Evolutionary conservation across 768 basidiomycete species (phyloP).

Genomic region (Calvatia gigantea): DNA sequence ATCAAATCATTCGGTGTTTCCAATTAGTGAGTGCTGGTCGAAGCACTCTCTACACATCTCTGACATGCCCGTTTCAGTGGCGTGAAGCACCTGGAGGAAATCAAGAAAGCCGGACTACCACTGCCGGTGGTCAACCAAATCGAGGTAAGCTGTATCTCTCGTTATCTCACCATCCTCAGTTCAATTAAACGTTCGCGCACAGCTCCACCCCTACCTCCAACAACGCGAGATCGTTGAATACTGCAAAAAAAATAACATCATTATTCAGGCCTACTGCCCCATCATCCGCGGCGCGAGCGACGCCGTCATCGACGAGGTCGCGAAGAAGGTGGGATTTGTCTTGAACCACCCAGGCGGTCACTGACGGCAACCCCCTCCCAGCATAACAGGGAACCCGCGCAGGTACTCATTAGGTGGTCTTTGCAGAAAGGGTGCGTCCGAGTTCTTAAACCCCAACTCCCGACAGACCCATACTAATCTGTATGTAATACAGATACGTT

Average conservation of each 20-base stretch:
- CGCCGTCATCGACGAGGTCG: constrained; percentile 9
- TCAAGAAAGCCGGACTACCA: constrained; percentile 52
- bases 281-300: constrained; percentile 45
- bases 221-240: constrained; percentile 74
- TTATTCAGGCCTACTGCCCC: constrained; percentile 68
- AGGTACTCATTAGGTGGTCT: constrained; percentile 85
- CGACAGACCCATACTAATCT: not conserved
- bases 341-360: not conserved
- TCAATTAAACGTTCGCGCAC: not conserved
- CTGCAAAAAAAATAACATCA: constrained; percentile 53
- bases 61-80: constrained; percentile 34
- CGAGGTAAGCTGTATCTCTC: constrained; percentile 40
- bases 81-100: constrained; percentile 67
- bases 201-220: constrained; percentile 79
- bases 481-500: not conserved
- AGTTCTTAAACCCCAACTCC: not conserved
- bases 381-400: constrained; percentile 59
- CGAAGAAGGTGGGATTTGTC: constrained; percentile 1
- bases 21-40: constrained; percentile 55
- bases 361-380: constrained; percentile 21
- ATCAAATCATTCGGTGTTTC: constrained; percentile 71
- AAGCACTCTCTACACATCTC: not conserved
- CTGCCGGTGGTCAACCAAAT: constrained; percentile 74
- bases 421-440: constrained; percentile 66
- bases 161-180: not conserved